Conservation (phyloP, 208 protist species). For the Acanthamoeba royreba region DNA sequence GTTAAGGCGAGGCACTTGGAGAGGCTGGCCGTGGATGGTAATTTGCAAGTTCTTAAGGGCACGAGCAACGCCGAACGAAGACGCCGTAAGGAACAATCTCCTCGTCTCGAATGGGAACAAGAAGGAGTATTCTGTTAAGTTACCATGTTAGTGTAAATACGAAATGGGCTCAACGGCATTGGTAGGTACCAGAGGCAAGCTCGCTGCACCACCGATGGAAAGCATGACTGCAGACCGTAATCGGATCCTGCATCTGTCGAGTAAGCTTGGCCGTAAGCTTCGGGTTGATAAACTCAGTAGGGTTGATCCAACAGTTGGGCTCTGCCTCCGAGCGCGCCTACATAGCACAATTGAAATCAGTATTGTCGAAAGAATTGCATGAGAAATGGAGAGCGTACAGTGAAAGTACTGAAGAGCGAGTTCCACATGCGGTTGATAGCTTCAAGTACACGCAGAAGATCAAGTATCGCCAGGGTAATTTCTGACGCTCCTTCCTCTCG, state of each 20-base stretch:
- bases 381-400: background rate
- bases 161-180: no score
- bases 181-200: conserved; percentile 50
- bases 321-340: background rate
- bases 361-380: background rate
- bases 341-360: background rate
- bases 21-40: background rate
- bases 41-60: conserved; percentile 50
- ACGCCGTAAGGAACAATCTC: conserved; percentile 71
- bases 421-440: conserved; percentile 15
- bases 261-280: conserved; percentile 80
- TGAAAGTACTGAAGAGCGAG: conserved; percentile 1
- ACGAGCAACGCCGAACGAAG: conserved; percentile 79
- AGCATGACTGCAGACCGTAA: conserved; percentile 68
- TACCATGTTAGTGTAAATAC: no score
- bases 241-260: conserved; percentile 80
- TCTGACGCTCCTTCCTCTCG: background rate
- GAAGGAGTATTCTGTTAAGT: conserved; percentile 62
- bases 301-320: conserved; percentile 13
- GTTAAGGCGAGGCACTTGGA: background rate
- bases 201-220: conserved; percentile 76
- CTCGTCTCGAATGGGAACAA: conserved; percentile 78
- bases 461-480: background rate
- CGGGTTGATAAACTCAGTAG: conserved; percentile 71
- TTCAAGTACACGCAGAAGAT: background rate